These are phyloP conservation scores for Leptographium lundbergii DNA, from an alignment of 2,329 filamentous ascomycete genomes.

Conservation along the genomic window DNA sequence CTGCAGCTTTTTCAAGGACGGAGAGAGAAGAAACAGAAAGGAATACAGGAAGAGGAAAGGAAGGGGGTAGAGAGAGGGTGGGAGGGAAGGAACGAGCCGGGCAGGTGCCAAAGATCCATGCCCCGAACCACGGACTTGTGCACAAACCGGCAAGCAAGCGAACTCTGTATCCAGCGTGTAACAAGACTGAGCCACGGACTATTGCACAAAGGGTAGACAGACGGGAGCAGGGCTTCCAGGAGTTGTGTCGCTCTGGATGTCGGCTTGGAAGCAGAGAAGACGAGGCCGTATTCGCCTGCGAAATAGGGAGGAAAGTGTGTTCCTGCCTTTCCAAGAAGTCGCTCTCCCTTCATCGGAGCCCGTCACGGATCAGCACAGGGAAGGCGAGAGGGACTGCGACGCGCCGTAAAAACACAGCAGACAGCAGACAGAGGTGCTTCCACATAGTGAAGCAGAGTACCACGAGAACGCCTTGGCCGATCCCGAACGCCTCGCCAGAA, in stretches of 20 bases:
- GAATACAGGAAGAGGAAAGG: not conserved
- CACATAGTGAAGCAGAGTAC: not conserved
- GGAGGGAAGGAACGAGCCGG: not conserved
- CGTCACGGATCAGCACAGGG: not conserved
- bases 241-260: too few species aligned
- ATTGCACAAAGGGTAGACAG: not conserved
- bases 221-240: not conserved
- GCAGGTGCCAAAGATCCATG: not conserved
- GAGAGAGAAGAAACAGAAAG: not conserved
- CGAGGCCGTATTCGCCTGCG: not conserved
- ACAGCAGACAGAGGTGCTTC: not conserved
- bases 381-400: not conserved
- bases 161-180: not conserved
- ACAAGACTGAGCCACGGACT: not conserved
- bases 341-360: not conserved
- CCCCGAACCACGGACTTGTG: not conserved
- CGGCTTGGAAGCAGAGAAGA: not conserved
- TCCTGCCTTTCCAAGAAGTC: not conserved
- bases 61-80: not conserved
- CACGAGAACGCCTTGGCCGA: not conserved
- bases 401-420: not conserved
- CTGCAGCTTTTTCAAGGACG: not conserved
- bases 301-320: not conserved
- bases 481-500: not conserved
- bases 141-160: not conserved